phyloP scores from a whole-genome alignment of 108 stramenopile genomes.

The Skeletonema marinoi region DNA sequence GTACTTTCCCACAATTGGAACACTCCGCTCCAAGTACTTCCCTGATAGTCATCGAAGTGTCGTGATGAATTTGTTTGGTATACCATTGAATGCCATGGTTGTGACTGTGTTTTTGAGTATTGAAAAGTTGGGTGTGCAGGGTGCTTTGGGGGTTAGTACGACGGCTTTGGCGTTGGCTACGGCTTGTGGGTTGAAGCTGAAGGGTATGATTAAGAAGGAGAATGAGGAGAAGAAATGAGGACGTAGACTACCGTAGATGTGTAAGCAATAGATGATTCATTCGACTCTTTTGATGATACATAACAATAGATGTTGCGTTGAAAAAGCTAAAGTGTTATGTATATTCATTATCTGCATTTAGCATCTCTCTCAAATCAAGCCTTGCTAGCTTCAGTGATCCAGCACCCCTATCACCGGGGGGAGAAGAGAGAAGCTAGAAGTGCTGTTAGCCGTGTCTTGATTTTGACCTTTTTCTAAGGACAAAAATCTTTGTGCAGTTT shows the following conservation, averaged over 20 bases:
- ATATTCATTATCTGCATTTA: no score
- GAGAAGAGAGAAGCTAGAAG: no score
- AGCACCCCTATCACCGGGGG: no score
- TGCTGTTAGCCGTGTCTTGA: no score
- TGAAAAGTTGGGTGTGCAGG: constrained; percentile 77
- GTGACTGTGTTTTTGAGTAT: constrained; percentile 89
- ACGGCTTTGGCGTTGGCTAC: constrained; percentile 81
- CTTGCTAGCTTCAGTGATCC: no score
- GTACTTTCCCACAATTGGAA: constrained; percentile 96
- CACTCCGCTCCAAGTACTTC: constrained; percentile 93
- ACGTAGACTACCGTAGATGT: not conserved
- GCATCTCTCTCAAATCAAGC: no score
- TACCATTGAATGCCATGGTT: constrained; percentile 94
- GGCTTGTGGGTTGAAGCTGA: constrained; percentile 67
- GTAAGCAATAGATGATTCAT: not conserved
- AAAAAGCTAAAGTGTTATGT: no score
- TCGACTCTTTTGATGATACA: not conserved
- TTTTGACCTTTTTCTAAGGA: no score
- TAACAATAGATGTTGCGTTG: not conserved
- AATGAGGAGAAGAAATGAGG: not conserved
- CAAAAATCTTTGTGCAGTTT: no score
- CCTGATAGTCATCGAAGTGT: constrained; percentile 93
- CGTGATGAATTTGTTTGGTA: constrained; percentile 97
- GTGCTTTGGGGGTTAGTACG: constrained; percentile 80
- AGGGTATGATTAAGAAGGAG: constrained; percentile 20